Evolutionary conservation across 345 rosid genomes (phyloP).

Genomic region (Populus euphratica): DNA sequence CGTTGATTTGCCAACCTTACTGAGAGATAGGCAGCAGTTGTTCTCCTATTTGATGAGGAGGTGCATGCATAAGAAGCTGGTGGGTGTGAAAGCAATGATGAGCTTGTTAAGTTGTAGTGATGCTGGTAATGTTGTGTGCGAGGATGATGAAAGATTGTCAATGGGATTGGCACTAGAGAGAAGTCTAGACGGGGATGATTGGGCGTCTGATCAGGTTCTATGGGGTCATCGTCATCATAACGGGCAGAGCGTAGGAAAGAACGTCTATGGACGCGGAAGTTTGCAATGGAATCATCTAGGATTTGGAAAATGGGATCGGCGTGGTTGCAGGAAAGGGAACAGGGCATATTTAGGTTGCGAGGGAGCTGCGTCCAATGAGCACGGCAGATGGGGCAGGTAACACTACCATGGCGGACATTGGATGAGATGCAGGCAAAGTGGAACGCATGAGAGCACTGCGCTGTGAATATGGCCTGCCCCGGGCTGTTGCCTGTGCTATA

Average conservation of each 20-base stretch:
- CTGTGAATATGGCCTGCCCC: conserved; percentile 76
- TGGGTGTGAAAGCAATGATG: conserved; percentile 31
- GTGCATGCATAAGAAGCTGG: conserved; percentile 23
- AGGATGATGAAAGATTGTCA: conserved; percentile 33
- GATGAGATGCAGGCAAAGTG: conserved; percentile 79
- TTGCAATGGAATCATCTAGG: conserved; percentile 75
- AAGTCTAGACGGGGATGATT: conserved; percentile 52
- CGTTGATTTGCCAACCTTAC: conserved; percentile 53
- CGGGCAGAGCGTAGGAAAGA: conserved; percentile 73
- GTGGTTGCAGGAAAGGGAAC: conserved; percentile 48
- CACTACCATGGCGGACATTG: conserved; percentile 82
- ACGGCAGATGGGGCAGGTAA: conserved; percentile 87
- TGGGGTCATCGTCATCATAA: conserved; percentile 81
- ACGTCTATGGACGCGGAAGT: conserved; percentile 65
- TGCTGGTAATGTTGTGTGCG: conserved; percentile 15
- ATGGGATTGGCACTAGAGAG: conserved; percentile 45
- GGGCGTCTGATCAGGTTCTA: conserved; percentile 46
- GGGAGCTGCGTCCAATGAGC: conserved; percentile 93
- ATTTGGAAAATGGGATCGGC: conserved; percentile 63
- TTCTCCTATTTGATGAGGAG: conserved; percentile 32
- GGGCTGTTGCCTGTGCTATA: conserved; percentile 53
- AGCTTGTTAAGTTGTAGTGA: conserved; percentile 8
- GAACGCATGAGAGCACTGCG: conserved; percentile 84
- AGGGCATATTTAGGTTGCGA: conserved; percentile 52
- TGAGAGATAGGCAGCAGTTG: conserved; percentile 48